Base-by-base conservation (phyloP, 257 asterid species). In the Solanum piurae region DNA sequence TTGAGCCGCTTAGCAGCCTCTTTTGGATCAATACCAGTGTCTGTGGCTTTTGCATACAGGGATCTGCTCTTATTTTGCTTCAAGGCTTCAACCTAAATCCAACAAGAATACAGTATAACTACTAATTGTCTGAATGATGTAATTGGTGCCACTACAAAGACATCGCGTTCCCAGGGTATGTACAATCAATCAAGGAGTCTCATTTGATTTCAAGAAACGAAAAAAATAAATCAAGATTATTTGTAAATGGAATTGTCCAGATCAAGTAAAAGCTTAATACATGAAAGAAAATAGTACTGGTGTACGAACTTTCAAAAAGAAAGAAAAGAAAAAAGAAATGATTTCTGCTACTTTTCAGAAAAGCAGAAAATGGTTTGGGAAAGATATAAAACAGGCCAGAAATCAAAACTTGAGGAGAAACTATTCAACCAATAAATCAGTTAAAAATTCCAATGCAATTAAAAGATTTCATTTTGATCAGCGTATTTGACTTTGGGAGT, bases 1-100 rank as follows among this genome's bases (percentile, higher is more conserved):
- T 93, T 97, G 76, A 95, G 95, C 92, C 98, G 91, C 92, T 92
- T 95, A 85, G 98, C 98, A 85, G 99, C 99, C 91, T 91, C 98
- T 89, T 88, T 87, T 18, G 94, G 96, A 90, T 97, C 92, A 87
- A 97, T 83, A 85, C 99, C 99, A 8, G 98, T 95, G 91, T 95
- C 95, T 31, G 99, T 97, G 86, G 95, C 91, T 90, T 89, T 95
- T 52, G 96, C 99, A 88, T 97, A 95, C 83, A 92, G 88, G 55
- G 99, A 97, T 93, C 91, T 95, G 58, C 95, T 88, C 86, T 87
- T 92, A 92, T 93, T 91, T 89, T 92, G 92, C 87, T 91, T 84
- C 46, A 89, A 76, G 52, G 75, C 80, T 88, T 95, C 98, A 68
- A 91, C 98, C 98, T 96, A 91, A 29, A 82, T 83, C 89, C 23